These are phyloP conservation scores for Curvularia sp. DNA, from an alignment of 2,329 filamentous ascomycete species.

Conservation along the genomic window DNA sequence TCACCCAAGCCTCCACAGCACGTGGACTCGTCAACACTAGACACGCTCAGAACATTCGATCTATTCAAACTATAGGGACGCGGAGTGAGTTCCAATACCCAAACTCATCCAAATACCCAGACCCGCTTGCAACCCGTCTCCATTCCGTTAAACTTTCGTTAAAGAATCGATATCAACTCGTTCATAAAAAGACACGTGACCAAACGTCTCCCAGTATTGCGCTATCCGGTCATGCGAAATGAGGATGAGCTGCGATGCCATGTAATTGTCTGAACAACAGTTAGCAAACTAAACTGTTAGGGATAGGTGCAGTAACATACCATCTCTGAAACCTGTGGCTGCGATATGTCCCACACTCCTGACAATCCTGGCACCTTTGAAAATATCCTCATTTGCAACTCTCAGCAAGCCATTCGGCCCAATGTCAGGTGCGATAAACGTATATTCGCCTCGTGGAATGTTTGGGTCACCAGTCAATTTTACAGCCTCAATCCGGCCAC, in stretches of 20 bases:
- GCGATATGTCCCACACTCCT: slow-evolving; percentile 80
- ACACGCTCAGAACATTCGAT: not conserved
- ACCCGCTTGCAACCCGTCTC: not conserved
- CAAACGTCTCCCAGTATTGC: slow-evolving; percentile 76
- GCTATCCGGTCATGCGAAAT: slow-evolving; percentile 79
- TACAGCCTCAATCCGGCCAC: slow-evolving; percentile 78
- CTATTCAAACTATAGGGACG: not conserved
- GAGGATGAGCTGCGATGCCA: slow-evolving; percentile 77
- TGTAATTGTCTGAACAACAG: slow-evolving; percentile 69
- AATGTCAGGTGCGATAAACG: slow-evolving; percentile 81
- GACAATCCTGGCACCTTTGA: slow-evolving; percentile 77
- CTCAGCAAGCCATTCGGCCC: slow-evolving; percentile 70
- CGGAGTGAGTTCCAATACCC: not conserved
- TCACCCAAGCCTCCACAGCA: not conserved
- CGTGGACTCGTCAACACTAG: not conserved
- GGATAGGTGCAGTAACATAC: slow-evolving; percentile 60
- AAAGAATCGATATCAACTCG: slow-evolving; percentile 56
- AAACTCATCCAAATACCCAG: not conserved
- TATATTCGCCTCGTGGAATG: slow-evolving; percentile 83
- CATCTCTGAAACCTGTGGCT: slow-evolving; percentile 70
- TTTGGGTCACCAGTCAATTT: slow-evolving; percentile 94
- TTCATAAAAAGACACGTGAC: slow-evolving; percentile 59
- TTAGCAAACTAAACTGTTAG: not conserved
- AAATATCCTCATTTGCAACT: slow-evolving; percentile 70
- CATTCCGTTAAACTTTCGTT: slow-evolving; percentile 23